Percentiles rank a stretch among this genome's conserved stretches.
These are phyloP conservation scores for Boletus huronensis DNA, from an alignment of 768 basidiomycete genomes.

Conservation along the genomic window DNA sequence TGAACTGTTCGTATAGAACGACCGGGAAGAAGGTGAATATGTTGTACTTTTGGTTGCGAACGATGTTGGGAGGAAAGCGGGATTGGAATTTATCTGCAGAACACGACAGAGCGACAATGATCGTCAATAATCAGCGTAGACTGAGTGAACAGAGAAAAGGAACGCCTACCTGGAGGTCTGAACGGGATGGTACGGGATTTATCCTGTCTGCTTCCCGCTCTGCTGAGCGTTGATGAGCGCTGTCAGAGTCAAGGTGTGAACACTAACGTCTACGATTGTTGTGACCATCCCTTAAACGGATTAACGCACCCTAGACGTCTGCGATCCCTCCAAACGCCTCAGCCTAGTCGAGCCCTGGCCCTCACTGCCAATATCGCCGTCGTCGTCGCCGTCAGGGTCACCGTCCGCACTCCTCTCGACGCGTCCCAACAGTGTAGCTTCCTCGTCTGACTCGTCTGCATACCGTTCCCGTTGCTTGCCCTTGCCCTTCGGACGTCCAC, in stretches of 20 bases:
- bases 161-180: constrained; percentile 56
- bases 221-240: constrained; percentile 22
- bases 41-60: constrained; percentile 98
- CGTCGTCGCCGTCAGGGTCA: constrained; percentile 37
- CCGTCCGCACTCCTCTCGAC: constrained; percentile 34
- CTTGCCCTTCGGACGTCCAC: constrained; percentile 32
- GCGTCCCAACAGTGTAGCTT: constrained; percentile 44
- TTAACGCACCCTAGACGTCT: constrained; percentile 15
- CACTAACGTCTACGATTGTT: neutral
- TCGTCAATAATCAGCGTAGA: neutral
- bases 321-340: constrained; percentile 26
- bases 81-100: constrained; percentile 64
- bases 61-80: constrained; percentile 81
- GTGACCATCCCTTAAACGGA: neutral
- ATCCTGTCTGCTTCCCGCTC: constrained; percentile 43
- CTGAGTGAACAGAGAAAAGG: neutral
- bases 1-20: constrained; percentile 99
- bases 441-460: constrained; percentile 62
- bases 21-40: constrained; percentile 94
- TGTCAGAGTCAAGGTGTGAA: constrained; percentile 6
- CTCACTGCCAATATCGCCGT: constrained; percentile 34
- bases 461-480: constrained; percentile 52
- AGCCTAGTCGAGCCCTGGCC: constrained; percentile 27
- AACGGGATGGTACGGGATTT: constrained; percentile 78
- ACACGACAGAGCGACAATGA: neutral